Evolutionary conservation across 2,329 filamentous ascomycete species (phyloP), one percentile per base, ranked within the genome.

Genomic region (Diplodia intermedia): DNA sequence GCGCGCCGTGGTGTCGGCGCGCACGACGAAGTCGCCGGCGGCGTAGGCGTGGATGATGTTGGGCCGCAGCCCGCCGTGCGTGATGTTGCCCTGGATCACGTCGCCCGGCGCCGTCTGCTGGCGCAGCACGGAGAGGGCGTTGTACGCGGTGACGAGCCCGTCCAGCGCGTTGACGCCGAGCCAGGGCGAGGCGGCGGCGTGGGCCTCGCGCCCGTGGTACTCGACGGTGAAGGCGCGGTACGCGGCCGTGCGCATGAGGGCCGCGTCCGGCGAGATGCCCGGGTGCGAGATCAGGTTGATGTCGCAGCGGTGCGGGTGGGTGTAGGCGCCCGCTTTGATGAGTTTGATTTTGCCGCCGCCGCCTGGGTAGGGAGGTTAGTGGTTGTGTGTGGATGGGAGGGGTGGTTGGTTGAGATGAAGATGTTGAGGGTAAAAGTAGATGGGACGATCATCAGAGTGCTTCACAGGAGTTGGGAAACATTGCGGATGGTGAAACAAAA

Each of bases 171-270:
- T 78, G 71, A 78, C 74, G 33, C 66, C 66, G 2, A 68, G 66
- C 73, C 75, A 79, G 0, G 77, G 77, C 8, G 71, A 68, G 2
- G 77, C 78, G 11, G 79, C 77, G 2, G 79, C 79, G 62, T 79
- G 77, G 14, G 77, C 75, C 68, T 75, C 77, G 69, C 74, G 74
- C 47, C 77, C 77, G 80, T 81, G 80, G 70, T 86, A 88, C 18
- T 83, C 82, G 0, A 84, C 85, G 23, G 80, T 80, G 70, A 87
- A 81, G 52, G 79, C 77, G 4, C 77, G 72, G 70, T 84, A 87
- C 5, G 86, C 86, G 3, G 84, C 82, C 0, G 86, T 88, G 2
- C 82, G 80, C 68, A 86, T 82, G 4, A 86, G 77, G 0, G 84
- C 82, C 12, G 78, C 79, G 68, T 86, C 82, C 4, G 75, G 70